A percentile compares a stretch with the other conserved stretches of the same genome.
These are phyloP conservation scores for Waltergamsia citrina DNA, from an alignment of 2,329 filamentous ascomycete genomes.

Conservation along the genomic window DNA sequence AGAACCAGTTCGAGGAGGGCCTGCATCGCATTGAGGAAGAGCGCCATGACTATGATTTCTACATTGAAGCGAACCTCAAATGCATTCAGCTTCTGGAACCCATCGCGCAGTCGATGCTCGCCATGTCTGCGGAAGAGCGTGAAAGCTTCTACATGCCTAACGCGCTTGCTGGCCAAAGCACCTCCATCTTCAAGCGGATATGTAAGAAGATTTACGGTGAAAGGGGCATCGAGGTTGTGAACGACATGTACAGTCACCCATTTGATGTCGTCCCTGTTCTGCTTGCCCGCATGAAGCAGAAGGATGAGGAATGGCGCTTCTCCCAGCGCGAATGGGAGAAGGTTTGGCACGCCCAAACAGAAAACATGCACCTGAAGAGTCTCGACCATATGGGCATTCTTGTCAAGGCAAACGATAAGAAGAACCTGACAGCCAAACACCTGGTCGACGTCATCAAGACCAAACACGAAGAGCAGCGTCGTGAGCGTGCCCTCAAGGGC, in stretches of 20 bases:
- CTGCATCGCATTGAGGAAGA: constrained; percentile 96
- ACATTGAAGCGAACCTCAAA: constrained; percentile 89
- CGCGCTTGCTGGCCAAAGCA: constrained; percentile 84
- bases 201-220: constrained; percentile 98
- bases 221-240: constrained; percentile 74
- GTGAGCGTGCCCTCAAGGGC: constrained; percentile 53
- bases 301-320: constrained; percentile 95
- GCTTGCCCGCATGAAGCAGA: constrained; percentile 83
- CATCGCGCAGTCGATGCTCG: constrained; percentile 80
- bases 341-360: constrained; percentile 93
- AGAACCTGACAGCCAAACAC: constrained; percentile 81
- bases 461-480: constrained; percentile 83
- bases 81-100: constrained; percentile 95
- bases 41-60: constrained; percentile 96
- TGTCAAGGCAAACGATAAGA: constrained; percentile 83
- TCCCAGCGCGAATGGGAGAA: constrained; percentile 98
- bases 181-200: constrained; percentile 93
- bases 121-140: constrained; percentile 65
- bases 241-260: constrained; percentile 75
- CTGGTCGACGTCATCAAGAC: constrained; percentile 86
- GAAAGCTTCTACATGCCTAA: constrained; percentile 69
- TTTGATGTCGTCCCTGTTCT: constrained; percentile 84
- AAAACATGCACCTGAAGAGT: constrained; percentile 90
- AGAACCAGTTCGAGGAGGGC: constrained; percentile 91
- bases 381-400: constrained; percentile 94